Conservation (phyloP, 2,329 filamentous ascomycete species). For the Penicillium frequentans region DNA sequence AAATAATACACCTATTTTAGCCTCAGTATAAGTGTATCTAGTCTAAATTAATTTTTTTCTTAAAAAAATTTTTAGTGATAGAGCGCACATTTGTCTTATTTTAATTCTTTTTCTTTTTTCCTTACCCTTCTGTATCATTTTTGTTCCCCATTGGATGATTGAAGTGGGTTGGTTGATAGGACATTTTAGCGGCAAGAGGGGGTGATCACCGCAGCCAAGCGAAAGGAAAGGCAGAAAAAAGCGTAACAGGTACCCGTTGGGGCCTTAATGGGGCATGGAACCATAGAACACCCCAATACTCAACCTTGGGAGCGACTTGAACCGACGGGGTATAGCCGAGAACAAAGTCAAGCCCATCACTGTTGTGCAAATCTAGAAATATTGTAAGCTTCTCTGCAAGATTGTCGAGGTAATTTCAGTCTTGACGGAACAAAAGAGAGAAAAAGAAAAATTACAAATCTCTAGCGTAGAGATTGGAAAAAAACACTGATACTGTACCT, state of each 20-base stretch:
- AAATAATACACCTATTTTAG: not conserved
- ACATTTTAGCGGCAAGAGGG: slow-evolving; percentile 9
- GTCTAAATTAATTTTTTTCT: not conserved
- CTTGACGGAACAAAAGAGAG: not conserved
- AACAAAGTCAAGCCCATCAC: not conserved
- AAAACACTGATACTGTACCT: not conserved
- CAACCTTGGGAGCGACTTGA: slow-evolving; percentile 13
- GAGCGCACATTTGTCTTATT: slow-evolving; percentile 13
- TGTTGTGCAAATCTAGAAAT: not conserved
- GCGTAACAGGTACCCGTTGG: not conserved
- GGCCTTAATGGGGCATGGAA: slow-evolving; percentile 7
- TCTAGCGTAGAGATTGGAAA: too few species aligned
- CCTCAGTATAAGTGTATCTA: not conserved
- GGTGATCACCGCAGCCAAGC: slow-evolving; percentile 22
- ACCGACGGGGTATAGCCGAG: slow-evolving; percentile 18
- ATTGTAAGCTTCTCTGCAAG: not conserved
- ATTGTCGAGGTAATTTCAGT: not conserved
- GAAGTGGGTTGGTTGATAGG: slow-evolving; percentile 12
- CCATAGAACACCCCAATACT: slow-evolving; percentile 6
- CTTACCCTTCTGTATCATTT: slow-evolving; percentile 7
- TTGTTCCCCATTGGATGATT: slow-evolving; percentile 15
- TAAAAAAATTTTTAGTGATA: too few species aligned
- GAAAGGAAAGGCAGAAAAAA: slow-evolving; percentile 6
- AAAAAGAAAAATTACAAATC: too few species aligned
- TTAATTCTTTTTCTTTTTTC: not conserved